phyloP scores from a whole-genome alignment of 225 moss, liverwort and hornwort genomes.

The Physcomitrium patens region DNA sequence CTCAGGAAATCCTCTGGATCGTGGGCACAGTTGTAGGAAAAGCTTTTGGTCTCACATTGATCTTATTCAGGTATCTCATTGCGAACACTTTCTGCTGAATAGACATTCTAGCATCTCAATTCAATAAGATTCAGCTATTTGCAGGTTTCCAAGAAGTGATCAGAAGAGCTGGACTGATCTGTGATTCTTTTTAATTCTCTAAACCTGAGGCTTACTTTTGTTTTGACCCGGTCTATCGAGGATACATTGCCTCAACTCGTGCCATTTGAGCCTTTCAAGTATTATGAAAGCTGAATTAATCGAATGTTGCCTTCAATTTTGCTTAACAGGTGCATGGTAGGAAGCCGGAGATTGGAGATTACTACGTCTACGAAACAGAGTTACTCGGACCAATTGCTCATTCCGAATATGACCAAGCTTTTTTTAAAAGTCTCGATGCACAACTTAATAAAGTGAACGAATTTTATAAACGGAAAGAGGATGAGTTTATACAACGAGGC shows the following conservation, averaged over 20 bases:
- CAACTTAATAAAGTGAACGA: slow-evolving; percentile 62
- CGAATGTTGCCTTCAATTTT: not conserved
- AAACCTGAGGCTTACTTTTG: not conserved
- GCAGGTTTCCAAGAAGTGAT: not conserved
- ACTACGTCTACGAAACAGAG: slow-evolving; percentile 51
- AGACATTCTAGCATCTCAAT: not conserved
- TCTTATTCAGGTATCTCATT: slow-evolving; percentile 33
- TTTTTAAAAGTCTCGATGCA: slow-evolving; percentile 49
- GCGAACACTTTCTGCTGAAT: not conserved
- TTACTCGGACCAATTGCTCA: slow-evolving; percentile 43
- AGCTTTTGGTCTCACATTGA: slow-evolving; percentile 43
- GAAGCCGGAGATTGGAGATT: slow-evolving; percentile 36
- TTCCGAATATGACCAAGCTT: slow-evolving; percentile 27
- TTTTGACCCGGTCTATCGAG: not conserved
- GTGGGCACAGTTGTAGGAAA: slow-evolving; percentile 23
- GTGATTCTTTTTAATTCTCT: not conserved
- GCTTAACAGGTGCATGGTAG: slow-evolving; percentile 33
- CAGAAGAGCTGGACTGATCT: not conserved
- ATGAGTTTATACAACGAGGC: slow-evolving; percentile 48
- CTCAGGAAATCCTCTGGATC: slow-evolving; percentile 22
- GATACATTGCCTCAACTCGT: not conserved
- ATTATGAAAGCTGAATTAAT: not conserved
- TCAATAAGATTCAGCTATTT: not conserved
- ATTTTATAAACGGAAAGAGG: slow-evolving; percentile 53
- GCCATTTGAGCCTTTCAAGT: not conserved